phyloP scores from a whole-genome alignment of 352 stramenopile genomes.

The Pythium aquatile region DNA sequence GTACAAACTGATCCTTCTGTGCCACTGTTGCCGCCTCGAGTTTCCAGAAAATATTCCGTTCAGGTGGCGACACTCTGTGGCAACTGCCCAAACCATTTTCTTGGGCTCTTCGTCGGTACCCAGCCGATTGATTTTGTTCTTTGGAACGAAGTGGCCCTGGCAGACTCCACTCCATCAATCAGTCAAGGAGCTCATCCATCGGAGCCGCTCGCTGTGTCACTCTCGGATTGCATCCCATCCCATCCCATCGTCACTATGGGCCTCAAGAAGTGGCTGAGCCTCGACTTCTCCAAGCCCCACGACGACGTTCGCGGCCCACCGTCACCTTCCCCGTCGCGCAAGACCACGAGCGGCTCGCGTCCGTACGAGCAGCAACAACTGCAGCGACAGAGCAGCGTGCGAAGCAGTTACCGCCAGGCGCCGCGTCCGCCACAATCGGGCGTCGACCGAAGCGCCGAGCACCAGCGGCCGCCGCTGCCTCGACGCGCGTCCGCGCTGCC shows the following conservation, averaged over 20 bases:
- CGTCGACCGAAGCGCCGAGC: conserved; percentile 3
- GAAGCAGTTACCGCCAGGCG: conserved; percentile 18
- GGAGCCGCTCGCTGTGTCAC: not conserved
- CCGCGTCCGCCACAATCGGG: conserved; percentile 12
- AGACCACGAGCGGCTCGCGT: conserved; percentile 14
- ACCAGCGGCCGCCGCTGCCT: conserved; percentile 8
- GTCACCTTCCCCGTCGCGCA: conserved; percentile 16
- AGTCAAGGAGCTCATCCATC: not conserved
- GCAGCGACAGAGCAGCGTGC: conserved; percentile 14
- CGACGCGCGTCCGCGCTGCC: not conserved
- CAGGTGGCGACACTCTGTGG: not conserved
- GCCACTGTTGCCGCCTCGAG: not conserved
- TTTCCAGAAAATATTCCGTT: conserved; percentile 1
- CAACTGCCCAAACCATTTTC: conserved; percentile 4
- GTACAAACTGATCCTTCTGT: not conserved
- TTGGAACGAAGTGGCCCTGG: not conserved
- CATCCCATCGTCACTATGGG: conserved; percentile 34
- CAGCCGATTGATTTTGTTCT: conserved; percentile 6
- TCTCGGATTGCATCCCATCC: not conserved
- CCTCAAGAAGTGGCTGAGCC: conserved; percentile 60
- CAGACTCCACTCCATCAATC: not conserved
- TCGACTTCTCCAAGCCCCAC: conserved; percentile 39
- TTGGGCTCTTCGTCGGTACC: not conserved
- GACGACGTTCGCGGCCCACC: conserved; percentile 5
- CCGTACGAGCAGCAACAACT: conserved; percentile 12